Evolutionary conservation across 202 grass and related monocot species (phyloP).

Genomic region (Digitaria exilis): DNA sequence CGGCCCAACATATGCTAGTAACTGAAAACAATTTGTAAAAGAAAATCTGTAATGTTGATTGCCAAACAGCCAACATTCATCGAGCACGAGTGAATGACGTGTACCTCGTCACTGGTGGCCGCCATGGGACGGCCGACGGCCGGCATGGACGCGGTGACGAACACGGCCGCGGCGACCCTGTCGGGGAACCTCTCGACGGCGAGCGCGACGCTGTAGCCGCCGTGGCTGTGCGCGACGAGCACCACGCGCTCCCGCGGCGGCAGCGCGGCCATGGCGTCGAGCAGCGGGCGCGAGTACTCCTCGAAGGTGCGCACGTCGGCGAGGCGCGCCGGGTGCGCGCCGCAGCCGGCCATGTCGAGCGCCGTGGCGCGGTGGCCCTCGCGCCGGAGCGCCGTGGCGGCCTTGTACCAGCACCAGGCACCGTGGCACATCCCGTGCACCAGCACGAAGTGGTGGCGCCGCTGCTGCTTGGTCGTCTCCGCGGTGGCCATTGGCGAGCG

Average conservation of each 20-base stretch:
- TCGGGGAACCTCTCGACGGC: slow-evolving; percentile 54
- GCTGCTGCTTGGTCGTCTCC: neutral
- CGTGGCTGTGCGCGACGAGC: slow-evolving; percentile 64
- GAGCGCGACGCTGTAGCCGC: slow-evolving; percentile 39
- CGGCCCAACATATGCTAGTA: neutral
- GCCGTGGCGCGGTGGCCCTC: slow-evolving; percentile 50
- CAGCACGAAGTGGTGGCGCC: slow-evolving; percentile 28
- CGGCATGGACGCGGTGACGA: slow-evolving; percentile 21
- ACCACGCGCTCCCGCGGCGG: slow-evolving; percentile 40
- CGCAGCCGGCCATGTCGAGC: slow-evolving; percentile 51
- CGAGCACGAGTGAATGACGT: neutral
- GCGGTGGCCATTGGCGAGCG: neutral
- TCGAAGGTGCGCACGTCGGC: slow-evolving; percentile 51
- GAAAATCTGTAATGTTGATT: neutral
- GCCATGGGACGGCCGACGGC: slow-evolving; percentile 20
- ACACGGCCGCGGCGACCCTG: slow-evolving; percentile 52
- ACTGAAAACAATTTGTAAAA: neutral
- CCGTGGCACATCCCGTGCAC: slow-evolving; percentile 68
- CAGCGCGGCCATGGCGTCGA: slow-evolving; percentile 43
- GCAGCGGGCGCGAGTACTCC: slow-evolving; percentile 56
- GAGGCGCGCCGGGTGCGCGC: slow-evolving; percentile 29
- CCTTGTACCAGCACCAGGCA: slow-evolving; percentile 71
- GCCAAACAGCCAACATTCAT: neutral
- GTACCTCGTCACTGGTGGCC: slow-evolving; percentile 23
- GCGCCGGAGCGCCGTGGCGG: slow-evolving; percentile 35